A percentile compares a stretch with the other conserved stretches of the same genome.
Conservation (phyloP, 2,329 filamentous ascomycete species). For the Aspergillus hortae region DNA sequence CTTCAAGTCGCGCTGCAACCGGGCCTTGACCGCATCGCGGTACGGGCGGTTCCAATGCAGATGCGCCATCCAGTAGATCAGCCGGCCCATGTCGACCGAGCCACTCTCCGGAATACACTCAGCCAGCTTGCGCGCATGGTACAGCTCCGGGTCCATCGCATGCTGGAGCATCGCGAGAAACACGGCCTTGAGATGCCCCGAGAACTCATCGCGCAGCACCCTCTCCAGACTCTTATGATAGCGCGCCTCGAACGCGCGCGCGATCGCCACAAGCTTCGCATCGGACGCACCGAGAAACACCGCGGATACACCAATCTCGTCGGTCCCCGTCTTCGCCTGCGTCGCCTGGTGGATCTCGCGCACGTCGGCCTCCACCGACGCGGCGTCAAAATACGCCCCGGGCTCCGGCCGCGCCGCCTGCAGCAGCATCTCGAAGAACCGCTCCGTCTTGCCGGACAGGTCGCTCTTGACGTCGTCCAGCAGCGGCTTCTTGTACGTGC, state of each 20-base stretch:
- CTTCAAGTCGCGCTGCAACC: neutral
- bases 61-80: conserved; percentile 44
- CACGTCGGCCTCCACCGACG: conserved; percentile 69
- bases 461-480: conserved; percentile 68
- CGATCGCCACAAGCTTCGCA: conserved; percentile 72
- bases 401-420: conserved; percentile 69
- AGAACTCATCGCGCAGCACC: conserved; percentile 58
- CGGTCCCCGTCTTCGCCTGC: conserved; percentile 66
- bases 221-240: conserved; percentile 53
- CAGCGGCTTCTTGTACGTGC: conserved; percentile 60
- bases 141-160: conserved; percentile 70
- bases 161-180: conserved; percentile 68
- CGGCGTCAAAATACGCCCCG: conserved; percentile 63
- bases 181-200: conserved; percentile 77
- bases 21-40: conserved; percentile 64
- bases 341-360: conserved; percentile 70
- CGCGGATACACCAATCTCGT: conserved; percentile 71
- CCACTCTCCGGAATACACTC: conserved; percentile 71
- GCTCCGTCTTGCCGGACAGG: conserved; percentile 73
- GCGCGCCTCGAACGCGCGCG: conserved; percentile 64
- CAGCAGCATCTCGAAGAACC: conserved; percentile 76
- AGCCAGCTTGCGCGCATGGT: conserved; percentile 71
- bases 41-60: conserved; percentile 72
- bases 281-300: conserved; percentile 70
- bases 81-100: conserved; percentile 48